A percentile compares a stretch with the other conserved stretches of the same genome.
Conservation (phyloP, 495 filamentous ascomycete species). For the Xylaria flabelliformis region DNA sequence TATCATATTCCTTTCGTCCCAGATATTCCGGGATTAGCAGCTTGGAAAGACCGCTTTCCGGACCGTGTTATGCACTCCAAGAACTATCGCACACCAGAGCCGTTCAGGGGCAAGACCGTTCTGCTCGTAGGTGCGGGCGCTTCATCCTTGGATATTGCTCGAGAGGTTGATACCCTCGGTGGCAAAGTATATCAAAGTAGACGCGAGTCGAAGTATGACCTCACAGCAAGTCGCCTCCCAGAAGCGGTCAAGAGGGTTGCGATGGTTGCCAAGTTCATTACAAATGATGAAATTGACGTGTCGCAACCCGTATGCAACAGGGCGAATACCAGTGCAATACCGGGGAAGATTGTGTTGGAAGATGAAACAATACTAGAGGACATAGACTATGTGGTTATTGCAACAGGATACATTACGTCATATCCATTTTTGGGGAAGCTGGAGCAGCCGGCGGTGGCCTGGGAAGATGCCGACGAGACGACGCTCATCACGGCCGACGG, state of each 20-base stretch:
- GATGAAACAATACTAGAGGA: slow-evolving; percentile 51
- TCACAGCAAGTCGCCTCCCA: slow-evolving; percentile 56
- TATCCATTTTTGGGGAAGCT: slow-evolving; percentile 63
- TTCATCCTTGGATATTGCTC: slow-evolving; percentile 66
- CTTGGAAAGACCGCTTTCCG: slow-evolving; percentile 60
- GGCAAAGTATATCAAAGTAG: slow-evolving; percentile 64
- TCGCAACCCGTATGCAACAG: slow-evolving; percentile 12
- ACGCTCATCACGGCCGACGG: slow-evolving; percentile 66
- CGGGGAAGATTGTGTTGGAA: slow-evolving; percentile 38
- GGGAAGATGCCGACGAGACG: slow-evolving; percentile 51
- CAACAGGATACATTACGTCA: slow-evolving; percentile 69
- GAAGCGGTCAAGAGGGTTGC: slow-evolving; percentile 55
- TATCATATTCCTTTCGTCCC: slow-evolving; percentile 65
- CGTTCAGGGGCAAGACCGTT: slow-evolving; percentile 56
- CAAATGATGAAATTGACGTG: slow-evolving; percentile 33
- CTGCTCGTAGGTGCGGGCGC: slow-evolving; percentile 67
- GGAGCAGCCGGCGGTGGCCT: slow-evolving; percentile 44
- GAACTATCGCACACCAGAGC: slow-evolving; percentile 59
- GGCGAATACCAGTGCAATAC: slow-evolving; percentile 29
- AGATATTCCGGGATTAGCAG: slow-evolving; percentile 58
- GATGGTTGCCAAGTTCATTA: slow-evolving; percentile 50
- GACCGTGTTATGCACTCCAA: slow-evolving; percentile 64
- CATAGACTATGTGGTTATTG: slow-evolving; percentile 63
- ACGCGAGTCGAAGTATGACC: slow-evolving; percentile 63
- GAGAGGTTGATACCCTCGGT: slow-evolving; percentile 59